Base-by-base conservation (phyloP, 2,329 filamentous ascomycete genomes). In the Dothistroma pini region DNA sequence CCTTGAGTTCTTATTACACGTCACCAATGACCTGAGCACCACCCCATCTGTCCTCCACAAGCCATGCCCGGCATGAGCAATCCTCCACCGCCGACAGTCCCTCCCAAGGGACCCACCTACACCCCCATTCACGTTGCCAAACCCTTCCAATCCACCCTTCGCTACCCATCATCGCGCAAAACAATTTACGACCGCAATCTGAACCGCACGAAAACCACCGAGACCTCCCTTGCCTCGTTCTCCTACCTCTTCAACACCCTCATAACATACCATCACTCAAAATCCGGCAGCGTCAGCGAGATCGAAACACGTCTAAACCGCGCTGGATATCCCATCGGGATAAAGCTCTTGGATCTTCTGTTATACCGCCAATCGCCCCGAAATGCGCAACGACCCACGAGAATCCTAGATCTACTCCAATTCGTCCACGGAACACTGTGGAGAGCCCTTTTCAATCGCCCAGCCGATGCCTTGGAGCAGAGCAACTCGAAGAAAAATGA, bases 171-270 rank as follows among this genome's bases (percentile, higher is more conserved):
- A 59, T 96, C 87, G 76, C 91, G 92, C 80, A 97, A 97, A 80
- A 96, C 92, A 66, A 97, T 99, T 80, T 99, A 97, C 81, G 92
- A 97, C 81, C 86, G 95, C 58, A 92, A 96, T 64, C 82, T 97
- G 63, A 97, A 97, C 78, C 89, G 95, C 66, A 89, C 88, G 70
- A 90, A 91, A 75, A 91, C 90, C 70, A 85, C 90, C 61, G 93
- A 97, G 81, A 86, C 96, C 68, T 96, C 92, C 76, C 89, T 96
- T 74, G 86, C 95, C 11, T 92, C 91, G 77, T 97, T 99, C 78
- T 93, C 95, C 48, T 97, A 96, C 76, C 83, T 99, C 61, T 97
- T 99, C 75, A 88, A 89, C 63, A 93, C 97, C 80, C 96, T 97
- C 90, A 93, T 99, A 54, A 88, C 87, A 71, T 97, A 97, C 77